Evolutionary conservation across 495 filamentous ascomycete species (phyloP), one percentile per base, ranked within the genome.

Genomic region (Aspergillus bridgeri): DNA sequence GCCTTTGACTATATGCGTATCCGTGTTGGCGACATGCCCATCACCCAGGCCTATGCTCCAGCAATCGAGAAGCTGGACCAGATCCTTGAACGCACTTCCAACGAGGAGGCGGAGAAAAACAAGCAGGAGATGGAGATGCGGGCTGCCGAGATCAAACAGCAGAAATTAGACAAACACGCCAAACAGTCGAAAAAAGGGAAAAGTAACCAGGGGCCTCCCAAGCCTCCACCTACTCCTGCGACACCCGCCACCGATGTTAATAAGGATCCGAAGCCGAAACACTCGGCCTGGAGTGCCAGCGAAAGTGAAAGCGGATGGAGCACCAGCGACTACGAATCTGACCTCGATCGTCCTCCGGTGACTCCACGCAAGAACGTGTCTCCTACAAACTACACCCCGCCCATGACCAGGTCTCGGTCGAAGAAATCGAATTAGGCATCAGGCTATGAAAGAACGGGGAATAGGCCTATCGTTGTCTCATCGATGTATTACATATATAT

Each of bases 1-100:
- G 91, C 89, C 0, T 96, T 96, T 74, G 94, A 98, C 67, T 85
- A 89, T 60, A 96, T 97, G 89, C 76, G 85, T 11, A 80, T 96
- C 42, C 86, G 85, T 70, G 79, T 97, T 11, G 81, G 88, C 6
- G 91, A 97, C 62, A 89, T 97, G 57, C 81, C 81, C 55, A 75
- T 87, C 60, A 80, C 94, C n/a, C 84, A 89, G 65, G 79, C 79
- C 18, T 95, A 89, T 63, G 72, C 86, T 42, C 87, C 88, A 0
- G 88, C 89, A 4, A 53, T 96, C 59, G 80, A 83, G 67, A 83
- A 83, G 69, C 73, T 96, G 13, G 83, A 89, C 57, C 76, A 83
- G 5, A 53, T 71, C 44, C 42, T 74, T 33, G 75, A 79, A 44
- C 67, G 65, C 5, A 61, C 69, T 11, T 59, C 63, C 15, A 38